Evolutionary conservation across 164 flowering plant genomes (phyloP).

Genomic region (Euptelea pleiosperma): DNA sequence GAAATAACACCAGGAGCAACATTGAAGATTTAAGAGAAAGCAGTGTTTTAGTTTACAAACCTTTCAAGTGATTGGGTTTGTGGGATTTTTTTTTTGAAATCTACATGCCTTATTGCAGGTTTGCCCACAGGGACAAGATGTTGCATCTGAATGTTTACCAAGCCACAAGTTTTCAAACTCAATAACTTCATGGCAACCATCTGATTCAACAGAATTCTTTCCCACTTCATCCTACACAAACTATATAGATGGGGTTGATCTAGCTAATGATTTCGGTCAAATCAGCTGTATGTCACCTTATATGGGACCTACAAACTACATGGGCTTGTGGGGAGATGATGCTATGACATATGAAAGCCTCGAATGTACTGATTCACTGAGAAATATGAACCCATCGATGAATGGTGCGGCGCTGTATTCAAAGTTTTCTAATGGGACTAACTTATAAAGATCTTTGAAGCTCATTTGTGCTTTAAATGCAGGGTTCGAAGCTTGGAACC

Average conservation of each 20-base stretch:
- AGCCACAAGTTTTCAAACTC: conserved; percentile 26
- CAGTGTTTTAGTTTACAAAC: no score
- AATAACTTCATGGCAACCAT: conserved; percentile 34
- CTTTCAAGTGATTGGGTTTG: neutral
- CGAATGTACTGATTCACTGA: conserved; percentile 29
- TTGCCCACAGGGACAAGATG: conserved; percentile 29
- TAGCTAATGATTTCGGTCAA: conserved; percentile 29
- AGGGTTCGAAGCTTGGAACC: conserved; percentile 32
- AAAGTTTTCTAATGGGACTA: conserved; percentile 6
- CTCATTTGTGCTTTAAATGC: conserved; percentile 27
- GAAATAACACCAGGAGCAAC: conserved; percentile 8
- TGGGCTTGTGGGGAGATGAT: conserved; percentile 39
- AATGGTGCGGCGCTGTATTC: conserved; percentile 22
- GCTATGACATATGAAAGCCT: conserved; percentile 37
- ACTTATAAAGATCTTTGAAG: conserved; percentile 10
- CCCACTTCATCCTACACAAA: conserved; percentile 48
- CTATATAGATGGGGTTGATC: conserved; percentile 42
- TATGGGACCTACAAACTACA: conserved; percentile 32
- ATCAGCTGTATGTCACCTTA: conserved; percentile 47
- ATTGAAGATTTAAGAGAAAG: no score
- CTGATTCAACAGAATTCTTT: conserved; percentile 29
- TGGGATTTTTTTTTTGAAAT: neutral
- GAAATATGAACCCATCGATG: conserved; percentile 25
- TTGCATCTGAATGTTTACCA: conserved; percentile 23
- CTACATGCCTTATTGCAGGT: conserved; percentile 31